Evolutionary conservation across 192 early-diverging fungal species (phyloP).

Genomic region (Coemansia sp.): DNA sequence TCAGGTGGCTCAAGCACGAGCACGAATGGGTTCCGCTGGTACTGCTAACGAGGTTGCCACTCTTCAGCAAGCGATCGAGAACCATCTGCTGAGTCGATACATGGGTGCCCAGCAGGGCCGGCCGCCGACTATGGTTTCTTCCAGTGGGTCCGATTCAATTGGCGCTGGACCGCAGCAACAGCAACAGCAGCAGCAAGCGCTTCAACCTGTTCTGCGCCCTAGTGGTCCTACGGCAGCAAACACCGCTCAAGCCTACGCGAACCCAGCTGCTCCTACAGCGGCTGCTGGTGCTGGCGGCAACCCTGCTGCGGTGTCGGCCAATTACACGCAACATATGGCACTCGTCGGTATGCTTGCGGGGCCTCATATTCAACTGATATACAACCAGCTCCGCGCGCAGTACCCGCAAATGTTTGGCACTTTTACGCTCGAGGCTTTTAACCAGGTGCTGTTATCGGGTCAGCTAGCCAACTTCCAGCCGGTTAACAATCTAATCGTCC

Average conservation of each 20-base stretch:
- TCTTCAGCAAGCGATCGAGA: conserved; percentile 8
- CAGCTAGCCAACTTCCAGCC: conserved; percentile 21
- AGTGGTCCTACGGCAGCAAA: neutral
- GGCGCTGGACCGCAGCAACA: neutral
- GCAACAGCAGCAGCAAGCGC: conserved; percentile 1
- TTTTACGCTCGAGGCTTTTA: conserved; percentile 30
- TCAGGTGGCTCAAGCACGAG: conserved; percentile 18
- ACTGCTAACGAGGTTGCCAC: conserved; percentile 7
- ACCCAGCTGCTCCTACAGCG: neutral
- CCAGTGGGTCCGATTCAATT: neutral
- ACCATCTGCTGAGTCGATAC: neutral
- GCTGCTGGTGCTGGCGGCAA: neutral
- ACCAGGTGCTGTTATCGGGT: conserved; percentile 25
- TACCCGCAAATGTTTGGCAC: conserved; percentile 28
- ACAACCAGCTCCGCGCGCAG: conserved; percentile 30
- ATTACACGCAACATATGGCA: conserved; percentile 25
- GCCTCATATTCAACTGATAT: conserved; percentile 25
- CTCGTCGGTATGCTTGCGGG: conserved; percentile 27
- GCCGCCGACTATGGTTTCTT: neutral
- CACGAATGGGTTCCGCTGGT: conserved; percentile 1
- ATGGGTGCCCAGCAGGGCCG: neutral
- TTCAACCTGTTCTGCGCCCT: neutral
- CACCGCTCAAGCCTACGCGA: conserved; percentile 17
- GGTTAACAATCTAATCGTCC: conserved; percentile 27
- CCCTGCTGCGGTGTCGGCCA: neutral